Base-by-base conservation (phyloP, 2,329 filamentous ascomycete genomes). In the Apiospora saccharicola region DNA sequence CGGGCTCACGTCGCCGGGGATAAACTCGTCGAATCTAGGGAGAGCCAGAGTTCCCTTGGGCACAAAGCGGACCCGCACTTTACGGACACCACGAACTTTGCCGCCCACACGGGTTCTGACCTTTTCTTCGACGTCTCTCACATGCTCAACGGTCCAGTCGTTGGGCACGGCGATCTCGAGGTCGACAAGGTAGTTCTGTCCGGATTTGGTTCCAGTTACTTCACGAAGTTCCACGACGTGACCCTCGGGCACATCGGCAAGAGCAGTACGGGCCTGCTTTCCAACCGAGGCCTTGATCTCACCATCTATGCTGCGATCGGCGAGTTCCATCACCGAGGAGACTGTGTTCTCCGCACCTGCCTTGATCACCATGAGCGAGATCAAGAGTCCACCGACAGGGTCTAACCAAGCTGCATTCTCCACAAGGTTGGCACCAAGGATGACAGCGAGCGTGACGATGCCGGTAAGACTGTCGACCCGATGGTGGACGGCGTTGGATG, bases 401-500 rank as follows among this genome's bases (percentile, higher is more conserved):
- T 99, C 96, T 69, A 98, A 87, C 95, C 96, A 98, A 43, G 93
- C 90, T 70, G 96, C 95, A 78, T 95, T 92, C 72, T 92, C 88
- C 75, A 98, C 88, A 70, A 97, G 87, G 82, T 98, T 97, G 68
- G 95, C 95, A 64, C 95, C 95, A 24, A 94, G 90, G 78, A 99
- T 98, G 34, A 94, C 96, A 72, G 93, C 87, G 43, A 98, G 88
- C 1, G 96, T 97, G 71, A 98, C 96, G 77, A 98, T 93, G 75
- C 96, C 96, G 1, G 96, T 99, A 72, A 98, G 88, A 72, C 95
- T 98, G 83, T 99, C 96, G 80, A 99, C 92, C 73, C 96, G 94
- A 85, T 98, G 96, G 84, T 99, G 96, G 76, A 98, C 89, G 73
- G 96, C 96, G 80, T 99, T 99, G 72, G 95, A 98, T 51, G 96